Percentiles rank a stretch among this genome's conserved stretches.
Conservation (phyloP, 176 grass and related monocot genomes). For the Areca catechu region DNA sequence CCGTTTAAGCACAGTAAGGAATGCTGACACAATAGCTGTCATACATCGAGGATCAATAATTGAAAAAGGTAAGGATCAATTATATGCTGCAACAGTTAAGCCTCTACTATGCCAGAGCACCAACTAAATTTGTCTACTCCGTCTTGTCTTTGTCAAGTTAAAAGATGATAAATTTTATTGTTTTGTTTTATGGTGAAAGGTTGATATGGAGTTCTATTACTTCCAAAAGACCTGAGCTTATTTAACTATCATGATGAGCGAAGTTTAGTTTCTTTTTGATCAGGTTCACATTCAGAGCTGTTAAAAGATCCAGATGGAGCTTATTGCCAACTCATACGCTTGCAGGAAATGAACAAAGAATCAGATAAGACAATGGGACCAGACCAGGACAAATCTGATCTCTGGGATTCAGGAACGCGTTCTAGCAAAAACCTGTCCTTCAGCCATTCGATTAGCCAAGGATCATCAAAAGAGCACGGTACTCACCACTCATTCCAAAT, state of each 20-base stretch:
- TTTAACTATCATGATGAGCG: no score
- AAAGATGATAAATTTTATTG: not conserved
- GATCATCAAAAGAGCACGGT: conserved; percentile 52
- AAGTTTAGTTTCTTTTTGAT: conserved; percentile 8
- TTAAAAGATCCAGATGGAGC: conserved; percentile 69
- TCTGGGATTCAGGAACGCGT: conserved; percentile 24
- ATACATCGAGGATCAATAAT: conserved; percentile 72
- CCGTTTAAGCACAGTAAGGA: conserved; percentile 70
- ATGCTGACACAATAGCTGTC: conserved; percentile 71
- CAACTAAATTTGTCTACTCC: no score
- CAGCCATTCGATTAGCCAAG: conserved; percentile 41
- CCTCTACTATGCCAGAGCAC: no score
- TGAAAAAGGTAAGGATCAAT: conserved; percentile 59
- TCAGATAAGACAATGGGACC: conserved; percentile 3
- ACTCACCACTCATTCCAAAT: conserved; percentile 69
- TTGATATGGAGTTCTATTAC: no score
- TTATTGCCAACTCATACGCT: conserved; percentile 66
- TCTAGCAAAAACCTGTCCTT: conserved; percentile 50
- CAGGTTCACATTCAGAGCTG: conserved; percentile 69
- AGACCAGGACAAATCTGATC: conserved; percentile 29
- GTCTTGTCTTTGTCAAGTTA: not conserved
- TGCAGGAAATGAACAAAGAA: conserved; percentile 59
- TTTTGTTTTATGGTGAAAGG: not conserved
- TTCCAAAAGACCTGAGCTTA: no score
- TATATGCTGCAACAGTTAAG: not conserved